A percentile compares a stretch with the other conserved stretches of the same genome.
Evolutionary conservation across 192 early-diverging fungal species (phyloP).

Genomic region (Coemansia brasiliensis): DNA sequence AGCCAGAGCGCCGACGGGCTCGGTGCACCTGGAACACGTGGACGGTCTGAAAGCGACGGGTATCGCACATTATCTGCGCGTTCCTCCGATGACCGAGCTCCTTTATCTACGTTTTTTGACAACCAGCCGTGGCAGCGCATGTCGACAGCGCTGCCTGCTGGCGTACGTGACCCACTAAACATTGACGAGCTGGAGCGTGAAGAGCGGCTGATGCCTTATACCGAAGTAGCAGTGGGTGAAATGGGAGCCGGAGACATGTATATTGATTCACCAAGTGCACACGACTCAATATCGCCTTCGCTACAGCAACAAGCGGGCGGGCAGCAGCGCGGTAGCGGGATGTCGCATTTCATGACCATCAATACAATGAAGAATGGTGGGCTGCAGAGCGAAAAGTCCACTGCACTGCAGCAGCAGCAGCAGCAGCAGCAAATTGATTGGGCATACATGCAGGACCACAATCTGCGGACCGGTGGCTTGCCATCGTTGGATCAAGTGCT

Average conservation of each 20-base stretch:
- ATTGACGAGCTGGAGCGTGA: slow-evolving; percentile 56
- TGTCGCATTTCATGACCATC: slow-evolving; percentile 3
- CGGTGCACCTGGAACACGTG: slow-evolving; percentile 8
- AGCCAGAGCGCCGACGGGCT: slow-evolving; percentile 9
- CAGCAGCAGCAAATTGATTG: slow-evolving; percentile 36
- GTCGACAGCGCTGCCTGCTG: slow-evolving; percentile 41
- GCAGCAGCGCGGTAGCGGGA: slow-evolving; percentile 5
- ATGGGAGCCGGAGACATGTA: slow-evolving; percentile 15
- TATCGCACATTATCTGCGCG: slow-evolving; percentile 24
- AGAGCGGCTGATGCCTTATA: slow-evolving; percentile 51
- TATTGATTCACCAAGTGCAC: slow-evolving; percentile 1
- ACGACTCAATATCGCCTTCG: background rate
- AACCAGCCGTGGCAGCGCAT: slow-evolving; percentile 43
- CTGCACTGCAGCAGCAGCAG: background rate
- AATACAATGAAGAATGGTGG: background rate
- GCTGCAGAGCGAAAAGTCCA: slow-evolving; percentile 8
- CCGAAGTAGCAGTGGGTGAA: slow-evolving; percentile 38
- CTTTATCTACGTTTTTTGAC: slow-evolving; percentile 45
- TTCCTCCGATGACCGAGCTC: slow-evolving; percentile 42
- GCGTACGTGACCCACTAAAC: slow-evolving; percentile 52
- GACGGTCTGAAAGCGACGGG: slow-evolving; percentile 43
- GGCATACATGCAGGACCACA: slow-evolving; percentile 58
- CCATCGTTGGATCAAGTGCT: slow-evolving; percentile 57
- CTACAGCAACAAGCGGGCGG: background rate
- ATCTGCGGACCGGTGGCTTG: slow-evolving; percentile 51